Percentiles rank a stretch among this genome's conserved stretches.
Conservation (phyloP, 768 basidiomycete genomes). For the Rhodosporidiobolus sp. region DNA sequence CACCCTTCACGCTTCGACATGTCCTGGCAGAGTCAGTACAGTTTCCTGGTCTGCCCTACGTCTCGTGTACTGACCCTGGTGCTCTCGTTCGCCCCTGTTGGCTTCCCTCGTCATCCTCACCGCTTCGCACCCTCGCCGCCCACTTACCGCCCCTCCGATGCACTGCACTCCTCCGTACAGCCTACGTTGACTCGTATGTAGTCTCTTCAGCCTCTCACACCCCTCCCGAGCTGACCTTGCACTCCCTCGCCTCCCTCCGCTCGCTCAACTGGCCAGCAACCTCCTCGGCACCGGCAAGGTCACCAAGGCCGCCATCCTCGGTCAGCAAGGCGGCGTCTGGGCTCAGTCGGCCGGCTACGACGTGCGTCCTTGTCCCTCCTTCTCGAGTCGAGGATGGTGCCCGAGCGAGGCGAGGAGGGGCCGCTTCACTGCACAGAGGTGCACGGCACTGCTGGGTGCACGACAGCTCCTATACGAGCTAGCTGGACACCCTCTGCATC, state of each 20-base stretch:
- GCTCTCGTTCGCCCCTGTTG: not conserved
- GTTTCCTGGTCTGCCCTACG: conserved; percentile 2
- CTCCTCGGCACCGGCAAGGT: conserved; percentile 72
- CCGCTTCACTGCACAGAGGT: not conserved
- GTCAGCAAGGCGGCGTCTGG: conserved; percentile 73
- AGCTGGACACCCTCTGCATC: no score
- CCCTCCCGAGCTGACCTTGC: conserved; percentile 64
- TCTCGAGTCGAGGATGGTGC: not conserved
- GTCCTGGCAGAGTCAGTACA: conserved; percentile 66
- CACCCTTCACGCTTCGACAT: conserved; percentile 47
- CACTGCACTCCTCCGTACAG: not conserved
- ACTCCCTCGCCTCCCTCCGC: conserved; percentile 49
- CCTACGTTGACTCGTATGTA: conserved; percentile 55
- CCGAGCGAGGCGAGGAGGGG: not conserved
- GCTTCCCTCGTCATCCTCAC: conserved; percentile 12
- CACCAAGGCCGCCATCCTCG: conserved; percentile 71
- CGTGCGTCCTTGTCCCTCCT: conserved; percentile 52
- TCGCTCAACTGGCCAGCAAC: conserved; percentile 50
- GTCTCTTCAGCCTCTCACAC: conserved; percentile 69
- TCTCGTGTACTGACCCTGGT: not conserved
- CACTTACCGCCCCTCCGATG: not conserved
- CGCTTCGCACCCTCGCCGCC: not conserved
- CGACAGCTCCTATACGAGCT: not conserved
- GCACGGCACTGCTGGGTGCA: not conserved
- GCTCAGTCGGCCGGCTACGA: conserved; percentile 61